Evolutionary conservation across 306 rosid species (phyloP), one percentile per base, ranked within the genome.

Genomic region (Dryas drummondii): DNA sequence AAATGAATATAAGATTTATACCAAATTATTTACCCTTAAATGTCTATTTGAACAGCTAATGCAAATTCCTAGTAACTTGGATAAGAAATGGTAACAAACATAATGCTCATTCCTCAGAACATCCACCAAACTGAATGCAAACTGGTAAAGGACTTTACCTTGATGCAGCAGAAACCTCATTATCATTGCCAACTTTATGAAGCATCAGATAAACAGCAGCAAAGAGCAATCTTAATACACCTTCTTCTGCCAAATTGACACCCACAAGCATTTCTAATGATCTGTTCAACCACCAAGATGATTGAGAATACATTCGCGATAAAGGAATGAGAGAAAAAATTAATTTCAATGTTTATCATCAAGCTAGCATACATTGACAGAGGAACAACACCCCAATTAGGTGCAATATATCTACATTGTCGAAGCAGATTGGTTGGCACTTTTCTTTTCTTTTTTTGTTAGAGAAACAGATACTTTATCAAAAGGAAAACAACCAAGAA

Each of bases 201-300:
- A 91, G 85, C 86, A 91, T 91, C 76, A 94, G 90, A 91, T 88
- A 88, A 72, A 91, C 89, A 42, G 90, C 84, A 75, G 93, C 93
- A 81, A 94, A 94, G 80, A 94, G 87, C 85, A 94, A 86, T 76
- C 97, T 87, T 83, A 91, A 78, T 72, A 94, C 77, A 54, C 97
- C 98, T 80, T 90, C 98, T 83, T 91, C 98, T 19, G 88, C 97
- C 3, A 88, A 88, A 87, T 87, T 83, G 76, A 91, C 94, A 72
- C 81, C 91, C 73, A 82, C 98, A 87, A 94, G 98, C 94, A 84
- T 91, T 85, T 90, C 96, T 88, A 94, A 86, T 79, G 94, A 91
- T 83, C 98, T 94, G 98, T 81, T 77, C 83, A 88, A 83, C 76
- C 79, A 76, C 76, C 84, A 82, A 78, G 82, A 86, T 71, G 83